Percentiles rank a stretch among this genome's conserved stretches.
These are phyloP conservation scores for Penicillium verhagenii DNA, from an alignment of 495 filamentous ascomycete species.

Conservation along the genomic window DNA sequence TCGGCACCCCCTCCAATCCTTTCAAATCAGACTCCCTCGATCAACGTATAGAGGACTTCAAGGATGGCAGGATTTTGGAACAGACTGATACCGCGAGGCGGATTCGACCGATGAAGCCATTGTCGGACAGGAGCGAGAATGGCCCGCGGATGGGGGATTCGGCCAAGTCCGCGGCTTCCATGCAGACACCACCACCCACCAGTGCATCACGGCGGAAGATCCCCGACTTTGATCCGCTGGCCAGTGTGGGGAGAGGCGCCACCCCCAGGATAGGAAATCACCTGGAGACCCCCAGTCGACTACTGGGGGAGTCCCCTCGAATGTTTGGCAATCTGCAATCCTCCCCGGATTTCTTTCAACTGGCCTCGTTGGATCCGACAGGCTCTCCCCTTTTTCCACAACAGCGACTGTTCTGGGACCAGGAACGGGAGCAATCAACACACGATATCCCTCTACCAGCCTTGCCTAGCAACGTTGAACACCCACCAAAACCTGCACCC, in stretches of 20 bases:
- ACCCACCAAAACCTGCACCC: constrained; percentile 5
- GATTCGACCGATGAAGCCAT: constrained; percentile 39
- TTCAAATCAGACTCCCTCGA: constrained; percentile 36
- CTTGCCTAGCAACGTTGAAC: neutral
- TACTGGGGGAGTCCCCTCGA: constrained; percentile 42
- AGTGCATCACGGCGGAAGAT: constrained; percentile 53
- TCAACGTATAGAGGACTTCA: constrained; percentile 14
- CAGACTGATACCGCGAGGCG: constrained; percentile 46
- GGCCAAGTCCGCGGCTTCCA: constrained; percentile 53
- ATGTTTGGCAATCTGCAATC: constrained; percentile 57
- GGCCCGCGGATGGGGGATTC: constrained; percentile 40
- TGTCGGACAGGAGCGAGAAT: constrained; percentile 33
- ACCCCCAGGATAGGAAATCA: constrained; percentile 28
- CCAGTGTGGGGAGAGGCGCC: constrained; percentile 24
- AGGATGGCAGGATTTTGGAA: constrained; percentile 39
- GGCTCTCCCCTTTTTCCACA: constrained; percentile 65
- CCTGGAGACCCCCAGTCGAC: constrained; percentile 44
- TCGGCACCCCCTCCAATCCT: constrained; percentile 32
- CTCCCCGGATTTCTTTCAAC: constrained; percentile 66
- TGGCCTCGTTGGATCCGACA: constrained; percentile 68
- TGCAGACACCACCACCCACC: constrained; percentile 67
- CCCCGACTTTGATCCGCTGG: constrained; percentile 29
- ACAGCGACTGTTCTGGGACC: constrained; percentile 74
- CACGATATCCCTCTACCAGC: constrained; percentile 22
- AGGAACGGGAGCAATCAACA: constrained; percentile 40